These are phyloP conservation scores for Phytophthora quininea DNA, from an alignment of 352 stramenopile genomes.

Conservation along the genomic window DNA sequence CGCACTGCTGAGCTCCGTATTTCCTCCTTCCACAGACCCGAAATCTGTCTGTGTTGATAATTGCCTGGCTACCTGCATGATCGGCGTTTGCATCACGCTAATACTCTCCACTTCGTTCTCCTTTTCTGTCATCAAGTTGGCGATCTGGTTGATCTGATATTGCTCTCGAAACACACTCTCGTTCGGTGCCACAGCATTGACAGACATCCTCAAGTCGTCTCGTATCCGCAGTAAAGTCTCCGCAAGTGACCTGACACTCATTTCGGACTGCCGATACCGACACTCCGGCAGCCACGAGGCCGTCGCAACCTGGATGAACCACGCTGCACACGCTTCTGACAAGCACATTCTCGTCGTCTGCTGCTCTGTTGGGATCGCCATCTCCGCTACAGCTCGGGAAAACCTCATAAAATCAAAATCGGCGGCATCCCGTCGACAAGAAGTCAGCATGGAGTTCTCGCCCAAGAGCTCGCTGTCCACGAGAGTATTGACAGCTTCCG, in stretches of 20 bases:
- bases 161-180: conserved; percentile 34
- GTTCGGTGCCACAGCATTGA: conserved; percentile 19
- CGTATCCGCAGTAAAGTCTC: conserved; percentile 38
- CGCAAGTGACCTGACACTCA: conserved; percentile 36
- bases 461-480: conserved; percentile 30
- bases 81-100: not conserved
- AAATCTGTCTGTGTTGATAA: conserved; percentile 21
- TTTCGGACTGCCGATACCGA: conserved; percentile 34
- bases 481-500: conserved; percentile 30
- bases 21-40: conserved; percentile 12
- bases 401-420: conserved; percentile 24
- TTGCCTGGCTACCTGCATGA: conserved; percentile 21
- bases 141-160: conserved; percentile 32
- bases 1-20: conserved; percentile 1
- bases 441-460: conserved; percentile 12
- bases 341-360: conserved; percentile 33
- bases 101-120: conserved; percentile 10
- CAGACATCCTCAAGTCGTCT: conserved; percentile 21
- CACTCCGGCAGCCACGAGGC: conserved; percentile 37
- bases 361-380: conserved; percentile 17
- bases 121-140: conserved; percentile 22
- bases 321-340: conserved; percentile 28
- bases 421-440: conserved; percentile 22
- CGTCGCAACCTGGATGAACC: conserved; percentile 19
- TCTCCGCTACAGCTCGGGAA: conserved; percentile 9